These are phyloP conservation scores for Podaxis sp. DNA, from an alignment of 768 basidiomycete genomes.

Conservation along the genomic window DNA sequence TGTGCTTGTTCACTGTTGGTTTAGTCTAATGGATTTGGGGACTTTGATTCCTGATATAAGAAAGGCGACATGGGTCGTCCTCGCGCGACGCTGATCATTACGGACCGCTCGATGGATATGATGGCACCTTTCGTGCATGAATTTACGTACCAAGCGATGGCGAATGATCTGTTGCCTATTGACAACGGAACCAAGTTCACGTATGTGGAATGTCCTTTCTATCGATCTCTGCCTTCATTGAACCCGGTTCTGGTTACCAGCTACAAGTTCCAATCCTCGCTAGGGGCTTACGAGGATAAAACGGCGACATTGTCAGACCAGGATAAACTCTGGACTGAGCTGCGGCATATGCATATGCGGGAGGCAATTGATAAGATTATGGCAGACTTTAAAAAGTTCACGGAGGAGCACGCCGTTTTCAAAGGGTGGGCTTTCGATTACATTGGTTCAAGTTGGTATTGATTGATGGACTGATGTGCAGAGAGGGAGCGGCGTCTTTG, in stretches of 20 bases:
- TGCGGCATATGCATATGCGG: constrained; percentile 98
- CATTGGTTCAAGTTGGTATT: not conserved
- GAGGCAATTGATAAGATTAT: constrained; percentile 98
- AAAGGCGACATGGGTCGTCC: constrained; percentile 64
- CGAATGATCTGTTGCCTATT: constrained; percentile 88
- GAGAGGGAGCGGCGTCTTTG: constrained; percentile 80
- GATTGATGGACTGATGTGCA: constrained; percentile 22
- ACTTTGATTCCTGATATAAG: constrained; percentile 28
- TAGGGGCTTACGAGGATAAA: constrained; percentile 87
- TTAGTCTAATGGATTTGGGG: not conserved
- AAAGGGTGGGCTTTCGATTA: constrained; percentile 59
- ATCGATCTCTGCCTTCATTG: not conserved
- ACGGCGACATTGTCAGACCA: constrained; percentile 80
- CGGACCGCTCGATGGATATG: constrained; percentile 96
- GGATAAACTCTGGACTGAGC: constrained; percentile 88
- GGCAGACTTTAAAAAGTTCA: constrained; percentile 92
- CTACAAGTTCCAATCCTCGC: constrained; percentile 90
- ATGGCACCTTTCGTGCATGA: constrained; percentile 91
- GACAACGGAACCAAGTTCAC: constrained; percentile 84
- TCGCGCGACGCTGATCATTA: constrained; percentile 82
- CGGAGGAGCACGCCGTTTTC: constrained; percentile 93
- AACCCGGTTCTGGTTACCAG: constrained; percentile 36
- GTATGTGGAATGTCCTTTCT: constrained; percentile 45
- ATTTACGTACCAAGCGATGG: constrained; percentile 99
- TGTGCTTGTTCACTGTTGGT: not conserved